phyloP scores from a whole-genome alignment of 179 eudicot species.

The Monotropa hypopitys region DNA sequence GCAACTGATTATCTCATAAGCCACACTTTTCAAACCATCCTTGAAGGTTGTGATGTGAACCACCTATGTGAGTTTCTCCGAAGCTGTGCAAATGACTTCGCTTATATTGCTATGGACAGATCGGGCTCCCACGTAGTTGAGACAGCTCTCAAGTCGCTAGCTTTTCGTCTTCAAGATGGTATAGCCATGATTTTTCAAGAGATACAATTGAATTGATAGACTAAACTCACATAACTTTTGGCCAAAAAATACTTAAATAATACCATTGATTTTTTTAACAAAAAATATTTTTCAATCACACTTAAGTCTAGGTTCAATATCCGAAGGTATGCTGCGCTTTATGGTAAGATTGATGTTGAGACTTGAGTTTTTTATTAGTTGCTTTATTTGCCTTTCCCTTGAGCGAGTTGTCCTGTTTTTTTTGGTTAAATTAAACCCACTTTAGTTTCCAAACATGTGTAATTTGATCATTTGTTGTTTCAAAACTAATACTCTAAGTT shows the following conservation, averaged over 20 bases:
- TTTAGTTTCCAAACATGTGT: neutral
- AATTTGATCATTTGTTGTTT: no score
- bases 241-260: neutral
- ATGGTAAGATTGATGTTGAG: no score
- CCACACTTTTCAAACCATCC: conserved; percentile 65
- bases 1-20: conserved; percentile 42
- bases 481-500: no score
- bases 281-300: no score
- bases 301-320: no score
- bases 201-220: no score
- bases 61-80: conserved; percentile 67
- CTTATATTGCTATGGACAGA: conserved; percentile 56
- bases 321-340: no score
- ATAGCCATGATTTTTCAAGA: conserved; percentile 50
- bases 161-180: conserved; percentile 45
- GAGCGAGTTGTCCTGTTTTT: no score
- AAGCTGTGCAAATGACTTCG: conserved; percentile 53
- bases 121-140: conserved; percentile 95
- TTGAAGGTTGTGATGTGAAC: conserved; percentile 69
- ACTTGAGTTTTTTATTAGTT: no score
- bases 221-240: no score
- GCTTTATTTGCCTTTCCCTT: no score
- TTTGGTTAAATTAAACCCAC: no score
- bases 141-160: conserved; percentile 71
- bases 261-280: neutral